phyloP scores from a whole-genome alignment of 352 stramenopile genomes.

The Globisporangium iwayamae region DNA sequence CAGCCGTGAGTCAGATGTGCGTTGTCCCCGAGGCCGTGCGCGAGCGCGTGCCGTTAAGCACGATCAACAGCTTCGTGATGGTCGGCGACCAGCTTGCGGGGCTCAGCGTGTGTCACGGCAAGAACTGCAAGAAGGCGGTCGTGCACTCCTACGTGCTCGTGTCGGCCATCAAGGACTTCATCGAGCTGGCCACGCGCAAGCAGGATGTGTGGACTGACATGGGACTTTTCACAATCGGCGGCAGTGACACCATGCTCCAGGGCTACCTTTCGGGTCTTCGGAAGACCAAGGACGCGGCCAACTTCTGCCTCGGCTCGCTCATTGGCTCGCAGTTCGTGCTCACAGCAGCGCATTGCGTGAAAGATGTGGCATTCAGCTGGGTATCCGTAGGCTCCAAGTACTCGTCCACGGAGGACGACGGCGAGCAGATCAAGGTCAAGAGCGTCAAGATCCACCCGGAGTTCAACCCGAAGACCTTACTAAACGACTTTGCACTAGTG shows the following conservation, averaged over 20 bases:
- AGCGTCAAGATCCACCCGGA: conserved; percentile 23
- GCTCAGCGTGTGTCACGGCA: conserved; percentile 18
- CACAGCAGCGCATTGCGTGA: conserved; percentile 34
- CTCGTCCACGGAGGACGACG: conserved; percentile 20
- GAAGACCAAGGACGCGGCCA: conserved; percentile 14
- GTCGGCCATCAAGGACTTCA: conserved; percentile 19
- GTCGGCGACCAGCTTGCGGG: conserved; percentile 27
- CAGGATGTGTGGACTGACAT: conserved; percentile 15
- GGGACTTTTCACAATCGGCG: conserved; percentile 22
- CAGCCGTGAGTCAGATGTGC: conserved; percentile 18
- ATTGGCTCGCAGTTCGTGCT: conserved; percentile 33
- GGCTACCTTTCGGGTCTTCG: conserved; percentile 29
- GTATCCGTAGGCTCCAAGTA: conserved; percentile 33
- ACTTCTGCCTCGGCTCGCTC: conserved; percentile 34
- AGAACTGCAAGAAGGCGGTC: conserved; percentile 1
- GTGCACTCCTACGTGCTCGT: conserved; percentile 24
- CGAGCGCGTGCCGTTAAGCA: conserved; percentile 13
- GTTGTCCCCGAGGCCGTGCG: conserved; percentile 13
- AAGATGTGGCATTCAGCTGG: conserved; percentile 16
- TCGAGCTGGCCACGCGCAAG: conserved; percentile 19
- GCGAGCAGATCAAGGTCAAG: conserved; percentile 41
- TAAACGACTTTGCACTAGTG: conserved; percentile 34
- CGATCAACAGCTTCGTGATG: conserved; percentile 24
- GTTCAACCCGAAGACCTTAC: conserved; percentile 19
- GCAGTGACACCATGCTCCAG: conserved; percentile 13